Evolutionary conservation across 2,329 filamentous ascomycete genomes (phyloP), one percentile per base, ranked within the genome.

Genomic region (Gnomoniopsis smithogilvyi): DNA sequence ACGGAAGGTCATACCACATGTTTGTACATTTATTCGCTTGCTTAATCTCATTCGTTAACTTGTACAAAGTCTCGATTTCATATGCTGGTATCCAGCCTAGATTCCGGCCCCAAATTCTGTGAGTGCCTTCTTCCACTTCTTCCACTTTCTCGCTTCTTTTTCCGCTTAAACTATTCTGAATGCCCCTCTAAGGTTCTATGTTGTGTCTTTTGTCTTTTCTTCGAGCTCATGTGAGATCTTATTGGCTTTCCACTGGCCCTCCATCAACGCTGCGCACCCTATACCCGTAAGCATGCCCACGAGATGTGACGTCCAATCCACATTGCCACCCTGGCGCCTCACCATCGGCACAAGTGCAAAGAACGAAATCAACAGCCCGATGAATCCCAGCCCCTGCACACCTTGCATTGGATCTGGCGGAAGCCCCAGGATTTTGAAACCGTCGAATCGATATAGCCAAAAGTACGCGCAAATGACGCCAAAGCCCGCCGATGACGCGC

Each of bases 401-500:
- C 80, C 83, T 33, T 72, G 72, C 66, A 74, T 74, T 12, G 76
- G 76, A 34, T 82, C 78, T n/a, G 81, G 77, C 14, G 84, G 84
- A 61, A 85, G 74, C 10, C 80, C 82, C 30, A 87, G 72, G 55
- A 87, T 69, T 68, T 78, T 80, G 72, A 87, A 83, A 41, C 79
- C 77, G 46, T 86, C 82, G 58, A 76, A 75, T 55, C 77, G 73
- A 67, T 86, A 80, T 63, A 82, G 71, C 78, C 82, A 85, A 65
- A 87, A 83, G 70, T 84, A 89, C 1, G 86, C 85, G 1, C 80
- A 80, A 8, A 82, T 69, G 22, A 91, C 67, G 22, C 87, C 88
- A 63, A 84, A 80, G 6, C 87, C 75, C 38, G 83, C 84, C 12
- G 85, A 87, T 7, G 86, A 90, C 1, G 86, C 86, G n/a, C 89